These are phyloP conservation scores for Penicillium occitanis DNA, from an alignment of 2,329 filamentous ascomycete species.

Conservation along the genomic window DNA sequence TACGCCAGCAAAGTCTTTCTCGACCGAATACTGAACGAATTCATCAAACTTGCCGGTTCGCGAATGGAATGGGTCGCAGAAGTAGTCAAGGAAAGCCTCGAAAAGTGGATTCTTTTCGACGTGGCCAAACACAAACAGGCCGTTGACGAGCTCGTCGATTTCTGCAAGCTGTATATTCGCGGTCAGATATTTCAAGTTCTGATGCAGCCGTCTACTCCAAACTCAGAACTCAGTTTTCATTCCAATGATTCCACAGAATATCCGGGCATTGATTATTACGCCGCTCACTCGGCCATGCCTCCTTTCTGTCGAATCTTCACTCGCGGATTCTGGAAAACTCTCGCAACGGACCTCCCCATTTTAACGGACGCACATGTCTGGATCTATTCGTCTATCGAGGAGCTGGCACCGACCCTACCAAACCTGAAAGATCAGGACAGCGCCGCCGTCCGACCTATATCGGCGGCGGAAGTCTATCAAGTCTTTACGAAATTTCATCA, in stretches of 20 bases:
- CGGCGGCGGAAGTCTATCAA: background rate
- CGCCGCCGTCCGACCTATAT: slow-evolving; percentile 2
- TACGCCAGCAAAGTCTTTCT: slow-evolving; percentile 58
- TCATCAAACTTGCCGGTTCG: slow-evolving; percentile 34
- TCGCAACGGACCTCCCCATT: slow-evolving; percentile 5
- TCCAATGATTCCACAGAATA: background rate
- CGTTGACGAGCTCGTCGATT: slow-evolving; percentile 25
- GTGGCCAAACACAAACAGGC: slow-evolving; percentile 22
- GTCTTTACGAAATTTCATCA: background rate
- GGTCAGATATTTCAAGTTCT: slow-evolving; percentile 30
- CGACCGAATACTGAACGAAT: slow-evolving; percentile 46
- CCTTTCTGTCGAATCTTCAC: slow-evolving; percentile 32
- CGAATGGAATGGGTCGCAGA: slow-evolving; percentile 43
- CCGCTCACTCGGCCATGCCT: slow-evolving; percentile 24
- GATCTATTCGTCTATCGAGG: slow-evolving; percentile 3
- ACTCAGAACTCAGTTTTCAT: background rate
- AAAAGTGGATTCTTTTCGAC: slow-evolving; percentile 23
- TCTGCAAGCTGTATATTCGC: slow-evolving; percentile 36
- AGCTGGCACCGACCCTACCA: slow-evolving; percentile 7
- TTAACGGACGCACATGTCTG: slow-evolving; percentile 9
- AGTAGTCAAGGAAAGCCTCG: slow-evolving; percentile 31
- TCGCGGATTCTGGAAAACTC: slow-evolving; percentile 32
- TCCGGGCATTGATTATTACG: slow-evolving; percentile 19
- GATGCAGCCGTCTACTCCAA: background rate
- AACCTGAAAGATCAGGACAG: slow-evolving; percentile 12